Base-by-base conservation (phyloP, 805 yeast genomes). In the Yarrowia osloensis region DNA sequence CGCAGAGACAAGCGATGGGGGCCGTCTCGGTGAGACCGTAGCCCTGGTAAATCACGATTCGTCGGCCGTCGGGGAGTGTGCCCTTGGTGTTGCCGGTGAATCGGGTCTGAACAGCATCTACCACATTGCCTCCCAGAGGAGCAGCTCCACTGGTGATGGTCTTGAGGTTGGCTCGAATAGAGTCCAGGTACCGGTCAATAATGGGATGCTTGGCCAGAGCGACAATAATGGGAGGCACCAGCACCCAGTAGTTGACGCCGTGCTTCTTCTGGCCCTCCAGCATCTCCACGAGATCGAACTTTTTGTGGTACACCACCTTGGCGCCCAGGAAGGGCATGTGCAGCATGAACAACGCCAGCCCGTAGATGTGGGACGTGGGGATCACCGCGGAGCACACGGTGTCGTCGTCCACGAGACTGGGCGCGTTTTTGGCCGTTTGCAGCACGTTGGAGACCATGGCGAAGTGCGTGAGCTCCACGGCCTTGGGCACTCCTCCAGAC, bases 391-490 rank as follows among this genome's bases (percentile, higher is more conserved):
- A 67, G 28, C 54, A 29, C 11, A 61, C 66, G 70, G 70, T 79
- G 74, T 86, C 87, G 75, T 77, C 79, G 80, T 65, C 76, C 67
- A 72, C 83, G 70, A 77, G 78, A 76, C 70, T 77, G 69, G 75
- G 86, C 69, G 78, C 54, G 42, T 33, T 61, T n/a, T 24, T 21
- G 42, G 81, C 73, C 3, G 66, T 61, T 24, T 61, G 66, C 6
- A 31, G 52, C 19, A 77, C 78, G 19, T 84, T 81, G 70, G 59
- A 19, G 13, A 9, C 85, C 22, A 85, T 81, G 70, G 86, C 86
- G 59, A 74, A 75, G 70, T 89, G 94, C 31, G 85, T 81, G 69
- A 88, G 78, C 29, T 86, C 85, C 35, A 88, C 96, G 71, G 95
- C 95, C 79, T 90, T 90, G 69, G 95, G 92, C 5, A 61, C 52